Evolutionary conservation across 257 asterid species (phyloP).

Genomic region (Pogostemon cablin): DNA sequence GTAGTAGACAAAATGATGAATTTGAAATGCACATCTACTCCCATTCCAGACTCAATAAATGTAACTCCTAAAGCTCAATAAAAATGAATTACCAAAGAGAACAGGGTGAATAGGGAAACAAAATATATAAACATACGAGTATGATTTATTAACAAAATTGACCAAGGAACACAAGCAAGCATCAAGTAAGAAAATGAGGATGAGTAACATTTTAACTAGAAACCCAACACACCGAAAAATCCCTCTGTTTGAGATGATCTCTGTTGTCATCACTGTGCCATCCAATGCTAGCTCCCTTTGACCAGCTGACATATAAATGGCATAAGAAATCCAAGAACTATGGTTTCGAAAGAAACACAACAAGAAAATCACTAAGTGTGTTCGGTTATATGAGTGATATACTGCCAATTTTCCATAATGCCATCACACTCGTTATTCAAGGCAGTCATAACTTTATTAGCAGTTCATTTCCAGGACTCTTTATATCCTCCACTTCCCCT

Average conservation of each 20-base stretch:
- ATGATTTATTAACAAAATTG: neutral
- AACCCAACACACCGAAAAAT: constrained; percentile 64
- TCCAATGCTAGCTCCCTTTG: constrained; percentile 90
- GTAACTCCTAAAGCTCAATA: neutral
- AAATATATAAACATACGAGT: neutral
- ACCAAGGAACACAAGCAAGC: constrained; percentile 1
- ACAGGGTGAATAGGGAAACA: neutral
- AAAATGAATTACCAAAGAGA: neutral
- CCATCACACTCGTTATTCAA: too few species aligned
- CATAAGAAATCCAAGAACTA: constrained; percentile 18
- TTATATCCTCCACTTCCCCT: neutral
- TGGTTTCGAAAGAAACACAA: neutral
- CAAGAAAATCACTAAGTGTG: neutral
- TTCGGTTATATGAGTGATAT: too few species aligned
- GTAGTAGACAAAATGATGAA: neutral
- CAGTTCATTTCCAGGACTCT: too few species aligned
- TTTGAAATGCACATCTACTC: constrained; percentile 12
- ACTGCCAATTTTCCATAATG: too few species aligned
- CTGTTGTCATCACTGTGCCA: constrained; percentile 98
- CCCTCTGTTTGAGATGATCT: constrained; percentile 86
- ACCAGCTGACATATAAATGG: constrained; percentile 62
- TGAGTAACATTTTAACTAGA: constrained; percentile 5
- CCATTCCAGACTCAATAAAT: neutral
- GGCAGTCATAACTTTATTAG: too few species aligned
- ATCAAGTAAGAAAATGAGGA: neutral